These are phyloP conservation scores for Ustilago xerochloae DNA, from an alignment of 1,284 basidiomycete species.

Conservation along the genomic window DNA sequence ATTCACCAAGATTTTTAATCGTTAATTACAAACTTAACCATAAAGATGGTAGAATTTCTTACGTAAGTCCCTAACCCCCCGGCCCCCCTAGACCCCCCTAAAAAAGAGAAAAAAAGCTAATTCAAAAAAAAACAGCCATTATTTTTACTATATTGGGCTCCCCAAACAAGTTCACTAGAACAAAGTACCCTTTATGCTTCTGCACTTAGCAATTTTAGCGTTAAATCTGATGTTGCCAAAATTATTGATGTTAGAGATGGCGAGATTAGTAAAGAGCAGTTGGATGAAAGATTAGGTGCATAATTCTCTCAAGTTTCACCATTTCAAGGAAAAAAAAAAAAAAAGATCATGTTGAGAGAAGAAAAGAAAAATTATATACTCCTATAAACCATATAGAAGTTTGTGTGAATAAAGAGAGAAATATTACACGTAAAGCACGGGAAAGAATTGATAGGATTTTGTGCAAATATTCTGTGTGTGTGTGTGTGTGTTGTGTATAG, in stretches of 20 bases:
- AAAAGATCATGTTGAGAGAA: too few relatives aligned
- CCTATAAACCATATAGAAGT: too few relatives aligned
- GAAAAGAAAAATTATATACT: too few relatives aligned
- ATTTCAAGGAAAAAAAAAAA: too few relatives aligned
- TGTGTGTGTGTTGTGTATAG: too few relatives aligned
- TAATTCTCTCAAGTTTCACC: not conserved
- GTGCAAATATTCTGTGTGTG: too few relatives aligned
- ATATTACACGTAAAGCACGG: too few relatives aligned
- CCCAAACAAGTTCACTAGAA: constrained; percentile 56
- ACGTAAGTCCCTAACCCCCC: constrained; percentile 63
- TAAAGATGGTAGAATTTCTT: constrained; percentile 84
- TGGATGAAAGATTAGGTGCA: constrained; percentile 55
- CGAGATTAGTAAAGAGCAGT: constrained; percentile 27
- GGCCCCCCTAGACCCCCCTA: not conserved
- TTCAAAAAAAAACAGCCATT: constrained; percentile 14
- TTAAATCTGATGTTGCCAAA: constrained; percentile 60
- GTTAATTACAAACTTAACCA: constrained; percentile 85
- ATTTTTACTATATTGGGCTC: constrained; percentile 61
- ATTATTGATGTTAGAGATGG: constrained; percentile 62
- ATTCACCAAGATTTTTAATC: constrained; percentile 86
- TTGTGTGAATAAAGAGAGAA: too few relatives aligned
- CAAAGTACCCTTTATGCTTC: constrained; percentile 66
- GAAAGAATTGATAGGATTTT: too few relatives aligned
- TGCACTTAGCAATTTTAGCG: constrained; percentile 58
- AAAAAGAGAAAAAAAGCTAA: too few relatives aligned